Evolutionary conservation across 768 basidiomycete genomes (phyloP).

Genomic region (Pisolithus albus): DNA sequence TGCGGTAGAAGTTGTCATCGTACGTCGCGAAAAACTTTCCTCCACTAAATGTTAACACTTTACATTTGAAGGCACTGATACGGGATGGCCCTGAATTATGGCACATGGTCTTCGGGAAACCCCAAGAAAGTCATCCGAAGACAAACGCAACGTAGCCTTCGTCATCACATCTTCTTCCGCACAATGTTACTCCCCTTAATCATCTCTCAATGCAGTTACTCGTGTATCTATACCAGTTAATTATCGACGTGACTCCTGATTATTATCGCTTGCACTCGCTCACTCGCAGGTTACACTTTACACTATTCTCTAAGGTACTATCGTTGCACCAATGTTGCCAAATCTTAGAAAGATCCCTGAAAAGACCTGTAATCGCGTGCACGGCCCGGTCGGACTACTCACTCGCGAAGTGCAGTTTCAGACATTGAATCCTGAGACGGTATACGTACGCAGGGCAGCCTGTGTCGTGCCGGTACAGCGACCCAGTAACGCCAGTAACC

Average conservation of each 20-base stretch:
- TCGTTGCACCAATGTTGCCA: no score
- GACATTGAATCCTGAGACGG: no score
- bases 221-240: constrained; percentile 2
- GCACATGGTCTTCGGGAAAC: constrained; percentile 36
- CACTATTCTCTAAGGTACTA: no score
- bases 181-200: background rate
- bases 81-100: constrained; percentile 75
- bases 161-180: constrained; percentile 1
- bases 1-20: constrained; percentile 91
- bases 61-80: constrained; percentile 51
- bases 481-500: no score
- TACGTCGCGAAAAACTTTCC: constrained; percentile 30
- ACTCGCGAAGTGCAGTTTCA: no score
- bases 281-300: no score
- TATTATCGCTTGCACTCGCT: no score
- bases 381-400: no score
- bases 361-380: no score
- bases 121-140: constrained; percentile 9
- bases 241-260: background rate
- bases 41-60: background rate
- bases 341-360: no score
- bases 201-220: background rate
- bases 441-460: no score
- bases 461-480: no score
- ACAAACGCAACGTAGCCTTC: background rate